These are phyloP conservation scores for Beauveria rudraprayagi DNA, from an alignment of 2,329 filamentous ascomycete genomes.

Conservation along the genomic window DNA sequence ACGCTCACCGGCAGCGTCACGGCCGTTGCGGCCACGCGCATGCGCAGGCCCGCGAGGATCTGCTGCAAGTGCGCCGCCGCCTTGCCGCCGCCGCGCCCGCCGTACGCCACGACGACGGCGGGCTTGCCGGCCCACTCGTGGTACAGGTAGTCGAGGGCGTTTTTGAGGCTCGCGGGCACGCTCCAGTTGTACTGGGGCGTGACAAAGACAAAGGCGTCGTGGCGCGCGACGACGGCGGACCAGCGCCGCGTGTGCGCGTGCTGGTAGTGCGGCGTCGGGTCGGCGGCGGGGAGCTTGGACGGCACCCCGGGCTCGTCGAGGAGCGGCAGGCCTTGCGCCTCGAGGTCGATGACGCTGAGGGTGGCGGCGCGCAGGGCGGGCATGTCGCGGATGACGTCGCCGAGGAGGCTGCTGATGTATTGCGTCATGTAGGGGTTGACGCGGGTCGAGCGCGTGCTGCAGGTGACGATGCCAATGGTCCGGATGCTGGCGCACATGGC, in stretches of 20 bases:
- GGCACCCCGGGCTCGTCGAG: constrained; percentile 36
- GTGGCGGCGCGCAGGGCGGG: constrained; percentile 9
- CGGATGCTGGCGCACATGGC: constrained; percentile 4
- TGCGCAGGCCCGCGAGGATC: constrained; percentile 14
- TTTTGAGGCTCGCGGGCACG: constrained; percentile 47
- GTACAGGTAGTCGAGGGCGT: constrained; percentile 53
- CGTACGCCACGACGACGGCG: constrained; percentile 45
- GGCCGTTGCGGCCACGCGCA: constrained; percentile 1
- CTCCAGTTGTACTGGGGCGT: constrained; percentile 51
- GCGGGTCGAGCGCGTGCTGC: constrained; percentile 26
- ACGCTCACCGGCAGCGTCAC: background rate
- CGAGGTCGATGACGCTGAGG: constrained; percentile 27
- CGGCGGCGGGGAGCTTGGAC: constrained; percentile 25
- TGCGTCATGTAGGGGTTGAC: constrained; percentile 26
- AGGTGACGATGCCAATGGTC: constrained; percentile 28
- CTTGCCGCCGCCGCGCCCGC: constrained; percentile 32
- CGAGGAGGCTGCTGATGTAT: constrained; percentile 23
- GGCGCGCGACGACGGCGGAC: constrained; percentile 33
- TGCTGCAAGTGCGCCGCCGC: constrained; percentile 15
- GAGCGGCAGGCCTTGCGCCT: constrained; percentile 34
- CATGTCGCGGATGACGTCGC: background rate
- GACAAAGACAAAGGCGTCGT: constrained; percentile 41
- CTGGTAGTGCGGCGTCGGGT: constrained; percentile 24
- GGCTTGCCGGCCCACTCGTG: constrained; percentile 52
- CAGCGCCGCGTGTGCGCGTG: constrained; percentile 36